Conservation (phyloP, 208 protist genomes). For the Leishmania gerbilli region DNA sequence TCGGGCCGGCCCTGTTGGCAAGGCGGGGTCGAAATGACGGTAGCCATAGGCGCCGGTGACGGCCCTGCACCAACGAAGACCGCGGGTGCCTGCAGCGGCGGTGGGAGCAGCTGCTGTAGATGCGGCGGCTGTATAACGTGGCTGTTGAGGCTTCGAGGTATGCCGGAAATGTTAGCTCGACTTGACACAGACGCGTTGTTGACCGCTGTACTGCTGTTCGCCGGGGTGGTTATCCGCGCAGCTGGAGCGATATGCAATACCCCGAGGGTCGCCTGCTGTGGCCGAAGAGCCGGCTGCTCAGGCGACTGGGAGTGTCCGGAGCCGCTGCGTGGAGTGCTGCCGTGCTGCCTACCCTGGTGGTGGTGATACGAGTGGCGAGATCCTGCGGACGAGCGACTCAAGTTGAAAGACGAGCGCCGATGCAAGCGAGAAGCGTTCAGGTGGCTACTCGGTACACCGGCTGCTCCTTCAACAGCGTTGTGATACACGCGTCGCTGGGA, state of each 20-base stretch:
- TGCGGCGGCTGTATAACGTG: not conserved
- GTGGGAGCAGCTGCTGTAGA: not conserved
- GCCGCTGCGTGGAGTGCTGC: slow-evolving; percentile 15
- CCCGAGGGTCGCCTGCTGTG: not conserved
- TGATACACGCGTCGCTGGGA: slow-evolving; percentile 15
- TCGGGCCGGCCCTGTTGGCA: slow-evolving; percentile 17
- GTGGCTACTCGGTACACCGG: not conserved
- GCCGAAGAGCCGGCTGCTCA: not conserved
- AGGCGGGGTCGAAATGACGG: slow-evolving; percentile 9
- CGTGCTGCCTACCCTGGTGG: slow-evolving; percentile 2
- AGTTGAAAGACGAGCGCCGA: slow-evolving; percentile 14
- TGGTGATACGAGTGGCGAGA: slow-evolving; percentile 11
- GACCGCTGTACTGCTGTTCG: not conserved
- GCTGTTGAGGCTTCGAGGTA: not conserved
- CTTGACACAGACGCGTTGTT: not conserved
- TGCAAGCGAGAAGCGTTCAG: not conserved
- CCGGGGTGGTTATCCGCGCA: slow-evolving; percentile 1
- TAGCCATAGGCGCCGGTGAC: slow-evolving; percentile 16
- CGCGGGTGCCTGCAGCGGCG: not conserved
- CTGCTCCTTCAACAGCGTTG: not conserved
- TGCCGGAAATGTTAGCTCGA: not conserved
- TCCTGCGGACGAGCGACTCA: slow-evolving; percentile 17
- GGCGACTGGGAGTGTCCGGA: slow-evolving; percentile 8
- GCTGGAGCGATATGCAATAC: not conserved
- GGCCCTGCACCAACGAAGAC: not conserved